Conservation (phyloP, 2,329 filamentous ascomycete species). For the Colletotrichum orbiculare region DNA sequence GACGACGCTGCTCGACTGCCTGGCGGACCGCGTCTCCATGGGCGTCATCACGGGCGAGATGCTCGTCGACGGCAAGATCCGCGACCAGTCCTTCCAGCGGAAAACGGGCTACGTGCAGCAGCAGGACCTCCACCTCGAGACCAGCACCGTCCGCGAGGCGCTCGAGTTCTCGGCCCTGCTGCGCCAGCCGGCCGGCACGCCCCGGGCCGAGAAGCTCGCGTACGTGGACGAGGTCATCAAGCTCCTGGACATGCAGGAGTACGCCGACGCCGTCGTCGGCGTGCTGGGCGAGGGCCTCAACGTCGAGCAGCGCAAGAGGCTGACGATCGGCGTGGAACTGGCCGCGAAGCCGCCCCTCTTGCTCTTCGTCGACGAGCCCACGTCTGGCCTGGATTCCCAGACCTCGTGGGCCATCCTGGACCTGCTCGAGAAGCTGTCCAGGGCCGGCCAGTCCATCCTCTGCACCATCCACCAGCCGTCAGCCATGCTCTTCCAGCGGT, state of each 20-base stretch:
- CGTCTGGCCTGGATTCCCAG: conserved; percentile 79
- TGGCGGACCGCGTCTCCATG: conserved; percentile 75
- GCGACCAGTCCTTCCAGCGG: conserved; percentile 73
- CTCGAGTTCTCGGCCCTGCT: conserved; percentile 74
- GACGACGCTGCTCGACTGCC: conserved; percentile 69
- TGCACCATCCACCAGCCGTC: conserved; percentile 40
- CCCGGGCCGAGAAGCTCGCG: conserved; percentile 45
- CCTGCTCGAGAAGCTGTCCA: conserved; percentile 73
- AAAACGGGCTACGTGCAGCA: conserved; percentile 78
- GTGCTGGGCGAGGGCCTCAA: conserved; percentile 69
- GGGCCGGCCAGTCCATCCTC: conserved; percentile 59
- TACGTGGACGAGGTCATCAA: conserved; percentile 46
- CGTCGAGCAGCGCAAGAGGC: conserved; percentile 61
- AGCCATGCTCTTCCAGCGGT: conserved; percentile 38
- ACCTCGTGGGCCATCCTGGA: conserved; percentile 81
- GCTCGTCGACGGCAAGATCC: conserved; percentile 72
- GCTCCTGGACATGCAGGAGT: conserved; percentile 63
- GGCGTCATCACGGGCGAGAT: conserved; percentile 75
- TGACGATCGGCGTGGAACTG: conserved; percentile 82
- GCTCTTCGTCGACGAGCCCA: conserved; percentile 82
- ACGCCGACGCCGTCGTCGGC: conserved; percentile 77
- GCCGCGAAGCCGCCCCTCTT: conserved; percentile 78
- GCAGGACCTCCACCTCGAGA: conserved; percentile 57
- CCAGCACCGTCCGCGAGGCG: conserved; percentile 67
- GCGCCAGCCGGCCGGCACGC: conserved; percentile 70